phyloP scores from a whole-genome alignment of 352 stramenopile genomes.

The Stramenopiles sp. region DNA sequence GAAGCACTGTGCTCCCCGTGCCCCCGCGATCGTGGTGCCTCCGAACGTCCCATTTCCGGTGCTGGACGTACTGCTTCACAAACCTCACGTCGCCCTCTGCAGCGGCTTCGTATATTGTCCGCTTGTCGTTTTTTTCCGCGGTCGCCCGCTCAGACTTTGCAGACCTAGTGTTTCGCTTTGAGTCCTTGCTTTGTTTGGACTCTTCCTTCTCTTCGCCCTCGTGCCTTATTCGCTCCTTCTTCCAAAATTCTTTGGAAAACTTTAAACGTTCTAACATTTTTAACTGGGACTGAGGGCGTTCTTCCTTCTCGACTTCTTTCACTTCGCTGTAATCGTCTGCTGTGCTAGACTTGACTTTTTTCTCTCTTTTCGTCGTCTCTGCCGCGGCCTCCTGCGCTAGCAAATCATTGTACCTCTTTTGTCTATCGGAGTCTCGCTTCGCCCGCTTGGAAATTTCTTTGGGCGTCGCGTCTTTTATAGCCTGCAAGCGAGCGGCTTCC shows the following conservation, averaged over 20 bases:
- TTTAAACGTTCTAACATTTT: conserved; percentile 6
- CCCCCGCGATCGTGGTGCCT: background rate
- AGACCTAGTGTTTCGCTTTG: no score
- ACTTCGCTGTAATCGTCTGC: background rate
- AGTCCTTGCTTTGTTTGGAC: background rate
- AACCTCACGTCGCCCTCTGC: background rate
- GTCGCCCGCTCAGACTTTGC: background rate
- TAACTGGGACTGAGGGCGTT: background rate
- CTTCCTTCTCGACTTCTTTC: background rate
- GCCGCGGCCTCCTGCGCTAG: no score
- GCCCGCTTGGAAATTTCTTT: background rate
- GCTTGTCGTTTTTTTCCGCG: background rate
- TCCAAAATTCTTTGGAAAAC: background rate
- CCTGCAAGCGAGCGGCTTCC: no score
- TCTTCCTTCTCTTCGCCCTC: background rate
- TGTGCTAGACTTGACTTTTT: background rate
- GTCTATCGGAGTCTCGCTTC: background rate
- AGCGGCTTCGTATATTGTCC: background rate
- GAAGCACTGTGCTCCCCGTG: background rate
- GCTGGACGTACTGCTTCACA: background rate
- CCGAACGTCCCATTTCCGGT: background rate
- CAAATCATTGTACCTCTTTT: background rate
- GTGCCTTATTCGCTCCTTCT: background rate
- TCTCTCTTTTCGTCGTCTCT: background rate
- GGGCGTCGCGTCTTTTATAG: no score